phyloP scores from a whole-genome alignment of 345 rosid species.

The Dimocarpus longan region DNA sequence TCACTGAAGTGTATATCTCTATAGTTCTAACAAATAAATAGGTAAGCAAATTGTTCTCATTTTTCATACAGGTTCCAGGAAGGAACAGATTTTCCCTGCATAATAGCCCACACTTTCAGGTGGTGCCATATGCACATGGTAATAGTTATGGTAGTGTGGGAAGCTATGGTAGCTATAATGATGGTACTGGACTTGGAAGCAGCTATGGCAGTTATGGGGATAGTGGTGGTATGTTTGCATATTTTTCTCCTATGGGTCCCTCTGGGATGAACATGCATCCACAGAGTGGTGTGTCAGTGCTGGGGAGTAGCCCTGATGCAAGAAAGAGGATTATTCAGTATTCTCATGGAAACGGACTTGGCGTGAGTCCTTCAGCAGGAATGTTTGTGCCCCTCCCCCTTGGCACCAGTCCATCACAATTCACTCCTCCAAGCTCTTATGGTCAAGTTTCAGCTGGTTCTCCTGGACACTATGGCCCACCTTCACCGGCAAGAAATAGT shows the following conservation, averaged over 20 bases:
- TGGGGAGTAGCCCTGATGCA: constrained; percentile 94
- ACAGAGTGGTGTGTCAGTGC: constrained; percentile 68
- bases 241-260: constrained; percentile 93
- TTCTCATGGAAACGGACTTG: constrained; percentile 84
- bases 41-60: not conserved
- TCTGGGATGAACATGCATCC: constrained; percentile 76
- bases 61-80: constrained; percentile 63
- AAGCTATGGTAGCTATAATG: constrained; percentile 95
- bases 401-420: constrained; percentile 96
- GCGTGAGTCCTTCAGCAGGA: constrained; percentile 91
- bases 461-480: constrained; percentile 95
- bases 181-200: constrained; percentile 72
- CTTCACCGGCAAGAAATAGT: constrained; percentile 90
- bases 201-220: constrained; percentile 98
- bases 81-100: constrained; percentile 65
- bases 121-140: constrained; percentile 65
- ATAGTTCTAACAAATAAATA: not conserved
- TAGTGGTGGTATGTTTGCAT: constrained; percentile 64
- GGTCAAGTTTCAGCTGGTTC: constrained; percentile 70
- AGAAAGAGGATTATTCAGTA: constrained; percentile 75
- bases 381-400: constrained; percentile 90
- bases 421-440: constrained; percentile 84
- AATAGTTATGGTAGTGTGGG: constrained; percentile 95
- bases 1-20: constrained; percentile 24
- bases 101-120: constrained; percentile 83